These are phyloP conservation scores for Apiospora malaysiana DNA, from an alignment of 2,329 filamentous ascomycete genomes.

Conservation along the genomic window DNA sequence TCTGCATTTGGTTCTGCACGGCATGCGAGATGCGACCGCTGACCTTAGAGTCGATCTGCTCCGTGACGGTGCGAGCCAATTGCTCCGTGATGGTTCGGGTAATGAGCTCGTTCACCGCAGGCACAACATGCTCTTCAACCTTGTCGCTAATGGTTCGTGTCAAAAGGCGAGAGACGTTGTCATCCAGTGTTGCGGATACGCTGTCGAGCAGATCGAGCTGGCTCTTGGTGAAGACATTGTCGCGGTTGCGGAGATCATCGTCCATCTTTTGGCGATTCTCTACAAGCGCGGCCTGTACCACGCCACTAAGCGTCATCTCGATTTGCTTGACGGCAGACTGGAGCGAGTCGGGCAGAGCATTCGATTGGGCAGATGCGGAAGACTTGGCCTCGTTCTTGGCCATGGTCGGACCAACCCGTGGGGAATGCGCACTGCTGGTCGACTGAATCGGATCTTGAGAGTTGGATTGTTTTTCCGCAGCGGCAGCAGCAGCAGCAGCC, in stretches of 20 bases:
- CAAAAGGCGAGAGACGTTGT: constrained; percentile 74
- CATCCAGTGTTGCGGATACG: constrained; percentile 65
- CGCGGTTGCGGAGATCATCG: constrained; percentile 65
- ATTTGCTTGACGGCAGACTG: constrained; percentile 61
- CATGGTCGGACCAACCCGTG: constrained; percentile 41
- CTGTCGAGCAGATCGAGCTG: constrained; percentile 62
- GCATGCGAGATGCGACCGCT: constrained; percentile 68
- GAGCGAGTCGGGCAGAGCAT: constrained; percentile 49
- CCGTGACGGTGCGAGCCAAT: constrained; percentile 69
- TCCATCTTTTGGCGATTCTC: constrained; percentile 68
- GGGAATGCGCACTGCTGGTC: constrained; percentile 46
- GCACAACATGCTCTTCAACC: constrained; percentile 78
- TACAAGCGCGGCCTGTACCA: constrained; percentile 63
- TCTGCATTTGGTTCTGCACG: constrained; percentile 76
- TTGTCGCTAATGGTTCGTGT: constrained; percentile 77
- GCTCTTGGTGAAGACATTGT: constrained; percentile 57
- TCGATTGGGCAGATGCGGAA: constrained; percentile 30
- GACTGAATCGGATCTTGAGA: constrained; percentile 44
- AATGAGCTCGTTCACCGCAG: constrained; percentile 72
- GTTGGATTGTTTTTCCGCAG: constrained; percentile 47
- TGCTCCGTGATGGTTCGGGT: constrained; percentile 73
- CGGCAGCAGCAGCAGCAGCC: constrained; percentile 48
- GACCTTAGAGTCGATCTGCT: constrained; percentile 73
- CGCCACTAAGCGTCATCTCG: constrained; percentile 53
- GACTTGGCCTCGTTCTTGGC: constrained; percentile 42